Base-by-base conservation (phyloP, 1,139 yeast genomes). In the Geotrichum restrictum region DNA sequence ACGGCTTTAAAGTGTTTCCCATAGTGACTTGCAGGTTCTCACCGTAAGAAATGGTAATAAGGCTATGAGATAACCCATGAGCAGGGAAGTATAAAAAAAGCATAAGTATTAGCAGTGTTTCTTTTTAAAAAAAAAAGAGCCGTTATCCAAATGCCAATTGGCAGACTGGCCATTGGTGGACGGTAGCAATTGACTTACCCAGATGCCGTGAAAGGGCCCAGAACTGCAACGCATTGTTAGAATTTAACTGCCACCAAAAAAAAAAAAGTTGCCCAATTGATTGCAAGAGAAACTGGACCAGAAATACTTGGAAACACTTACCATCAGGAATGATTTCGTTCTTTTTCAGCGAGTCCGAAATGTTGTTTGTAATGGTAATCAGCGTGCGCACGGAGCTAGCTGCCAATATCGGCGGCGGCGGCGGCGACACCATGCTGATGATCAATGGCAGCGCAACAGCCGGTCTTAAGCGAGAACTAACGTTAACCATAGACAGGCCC, bases 1-100 rank as follows among this genome's bases (percentile, higher is more conserved):
- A 75, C 4, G 81, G 83, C 49, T 75, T 69, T 55, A 89, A 73
- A 3, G 83, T 78, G 70, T 89, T 88, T 21, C 97, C 97, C 72
- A 88, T 72, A 0, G 93, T 79, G 21, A 88, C 96, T 55, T 82
- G 85, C 51, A 75, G 74, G 54, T 78, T 77, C 5, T 74, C 70
- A 3, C 74, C 72, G 62, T 78, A 81, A 18, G 78, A 72, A 42
- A 77, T 79, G 62, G 78, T 71, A 51, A 71, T 57, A 36, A 69
- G 60, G 3, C 70, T 72, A 47, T n/a, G n/a, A n/a, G n/a, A n/a
- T n/a, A 54, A 53, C 21, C 16, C n/a, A 21, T 22, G 27, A n/a
- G 21, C 13, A 37, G 5, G 7, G 16, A 11, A 16, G 13, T n/a
- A n/a, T n/a, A n/a, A n/a, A n/a, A n/a, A n/a, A n/a, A n/a, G n/a